Evolutionary conservation across 495 filamentous ascomycete species (phyloP), one percentile per base, ranked within the genome.

Genomic region (Xylaria acuta): DNA sequence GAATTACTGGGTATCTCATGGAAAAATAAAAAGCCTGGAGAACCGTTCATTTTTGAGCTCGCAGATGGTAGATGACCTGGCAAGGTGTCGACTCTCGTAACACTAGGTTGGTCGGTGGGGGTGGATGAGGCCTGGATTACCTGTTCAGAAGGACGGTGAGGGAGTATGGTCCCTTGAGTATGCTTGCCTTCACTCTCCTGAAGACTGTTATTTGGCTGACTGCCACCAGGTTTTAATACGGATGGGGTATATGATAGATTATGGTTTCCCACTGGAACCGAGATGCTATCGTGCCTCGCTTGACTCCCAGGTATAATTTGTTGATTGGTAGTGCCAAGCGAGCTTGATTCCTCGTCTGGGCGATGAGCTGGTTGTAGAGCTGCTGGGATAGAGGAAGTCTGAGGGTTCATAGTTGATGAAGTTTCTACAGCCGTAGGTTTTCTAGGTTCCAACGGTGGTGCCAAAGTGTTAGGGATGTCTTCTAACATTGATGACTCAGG

Each of bases 181-280:
- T 54, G 11, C 1, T 51, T 70, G 36, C 56, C 45, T 20, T 63
- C 41, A 12, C 20, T 58, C 18, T 38, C 60, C 16, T 75, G 66
- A 30, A n/a, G 18, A 41, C 30, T 51, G 47, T 27, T 43, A 41
- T 51, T 71, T 34, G 72, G 49, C 45, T 69, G 79, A 12, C 74
- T 76, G 27, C 76, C 74, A 22, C 80, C 79, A 36, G 84, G 84
- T 54, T 79, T 77, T 11, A 84, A 80, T 20, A 79, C 75, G 2
- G 80, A 80, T 14, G 82, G 80, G 9, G 79, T 47, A 40, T 79
- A 70, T 25, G 75, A 40, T 36, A 77, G 63, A 11, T 34, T 66
- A 22, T 73, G 62, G 5, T 38, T 18, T 6, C 40, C 40, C 36
- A 7, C 34, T 11, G 30, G 38, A 43, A n/a, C 63, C 12, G 74